A percentile compares a stretch with the other conserved stretches of the same genome.
Evolutionary conservation across 2,329 filamentous ascomycete species (phyloP).

Genomic region (Aspergillus hiratsukae): DNA sequence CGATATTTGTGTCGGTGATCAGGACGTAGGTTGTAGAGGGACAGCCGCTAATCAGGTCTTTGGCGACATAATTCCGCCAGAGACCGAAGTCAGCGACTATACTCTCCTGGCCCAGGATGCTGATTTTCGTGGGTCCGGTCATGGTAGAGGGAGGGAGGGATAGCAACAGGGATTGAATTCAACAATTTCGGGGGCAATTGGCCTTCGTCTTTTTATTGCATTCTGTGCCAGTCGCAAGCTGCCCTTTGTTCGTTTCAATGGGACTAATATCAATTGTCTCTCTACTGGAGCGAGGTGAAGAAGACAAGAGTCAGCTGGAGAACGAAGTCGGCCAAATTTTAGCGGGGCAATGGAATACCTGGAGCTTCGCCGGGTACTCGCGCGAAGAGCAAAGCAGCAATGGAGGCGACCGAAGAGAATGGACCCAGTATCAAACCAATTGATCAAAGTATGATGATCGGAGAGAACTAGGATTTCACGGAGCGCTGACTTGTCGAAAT

Average conservation of each 20-base stretch:
- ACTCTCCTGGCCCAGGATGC: constrained; percentile 80
- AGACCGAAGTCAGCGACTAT: constrained; percentile 91
- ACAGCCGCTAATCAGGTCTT: constrained; percentile 73
- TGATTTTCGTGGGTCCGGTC: constrained; percentile 58
- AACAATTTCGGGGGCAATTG: constrained; percentile 6
- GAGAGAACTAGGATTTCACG: neutral
- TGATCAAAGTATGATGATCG: neutral
- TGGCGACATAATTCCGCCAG: constrained; percentile 75
- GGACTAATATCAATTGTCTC: neutral
- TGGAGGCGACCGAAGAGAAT: neutral
- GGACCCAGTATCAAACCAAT: neutral
- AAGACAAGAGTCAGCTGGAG: neutral
- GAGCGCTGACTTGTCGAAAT: neutral
- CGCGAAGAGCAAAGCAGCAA: constrained; percentile 1
- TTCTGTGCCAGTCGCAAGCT: constrained; percentile 1
- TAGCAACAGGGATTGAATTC: constrained; percentile 8
- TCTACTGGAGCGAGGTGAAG: neutral
- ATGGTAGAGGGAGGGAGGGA: constrained; percentile 18
- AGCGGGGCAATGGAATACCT: neutral
- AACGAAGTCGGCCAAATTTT: neutral
- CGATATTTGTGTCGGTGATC: constrained; percentile 92
- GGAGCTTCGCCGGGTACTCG: neutral
- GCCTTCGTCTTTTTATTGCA: constrained; percentile 10
- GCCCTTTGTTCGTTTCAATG: neutral
- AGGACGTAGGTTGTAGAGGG: constrained; percentile 89